Base-by-base conservation (phyloP, 2,329 filamentous ascomycete genomes). In the Colletotrichum euphorbiae region DNA sequence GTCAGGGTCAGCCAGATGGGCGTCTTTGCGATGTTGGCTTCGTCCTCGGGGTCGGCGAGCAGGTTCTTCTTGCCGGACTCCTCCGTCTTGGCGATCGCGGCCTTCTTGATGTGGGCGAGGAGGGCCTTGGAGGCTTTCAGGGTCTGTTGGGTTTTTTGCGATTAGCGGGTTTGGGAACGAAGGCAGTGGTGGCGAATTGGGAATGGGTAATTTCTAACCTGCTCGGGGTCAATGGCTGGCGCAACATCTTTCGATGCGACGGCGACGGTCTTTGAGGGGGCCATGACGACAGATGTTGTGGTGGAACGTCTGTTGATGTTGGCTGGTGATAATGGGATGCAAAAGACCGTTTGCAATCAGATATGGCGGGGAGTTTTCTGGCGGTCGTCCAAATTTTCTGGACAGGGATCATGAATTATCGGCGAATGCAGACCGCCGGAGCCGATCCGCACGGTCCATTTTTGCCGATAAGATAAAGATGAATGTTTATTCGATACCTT, bases 91-190 rank as follows among this genome's bases (percentile, higher is more conserved):
- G 85, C 79, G 73, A 83, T 81, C 50, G 85, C 80, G 6, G 84
- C 80, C 75, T 85, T 87, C 75, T 87, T 86, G 77, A 91, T 88
- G 77, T 90, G 87, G 51, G 83, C 81, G 65, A 91, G 78, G 19
- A 91, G 84, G 33, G 89, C 87, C 75, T 86, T 88, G 71, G 87
- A 88, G 40, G 89, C 89, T 76, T 89, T 90, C 67, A 90, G 77
- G 36, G 84, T 86, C 87, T 90, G 67, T 24, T 21, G 11, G n/a
- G 13, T 38, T 65, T 11, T 60, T 11, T 48, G 56, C 33, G 45
- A 60, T 31, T 68, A 71, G 68, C 55, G 40, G 59, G 28, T 28
- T 45, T 19, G 5, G 4, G 6, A 17, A 15, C 28, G 28, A 28
- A 28, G 28, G 28, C 7, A 28, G 43, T 24, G 45, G 21, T 58